Conservation (phyloP, 1,139 yeast genomes). For the Suhomyces yuchorum region DNA sequence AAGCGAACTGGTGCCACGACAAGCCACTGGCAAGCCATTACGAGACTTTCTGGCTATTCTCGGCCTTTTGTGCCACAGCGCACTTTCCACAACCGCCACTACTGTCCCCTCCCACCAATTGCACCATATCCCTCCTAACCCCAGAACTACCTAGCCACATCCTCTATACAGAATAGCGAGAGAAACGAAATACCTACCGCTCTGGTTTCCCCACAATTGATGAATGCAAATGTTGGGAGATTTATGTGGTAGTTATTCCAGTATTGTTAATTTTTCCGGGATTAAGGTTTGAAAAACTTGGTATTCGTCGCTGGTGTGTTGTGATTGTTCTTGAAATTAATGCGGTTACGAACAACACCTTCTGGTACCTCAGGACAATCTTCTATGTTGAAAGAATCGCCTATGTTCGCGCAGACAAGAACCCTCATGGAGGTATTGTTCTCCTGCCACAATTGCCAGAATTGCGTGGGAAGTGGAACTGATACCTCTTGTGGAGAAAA, state of each 20-base stretch:
- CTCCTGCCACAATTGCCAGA: neutral
- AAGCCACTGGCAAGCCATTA: too few species aligned
- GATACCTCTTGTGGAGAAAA: neutral
- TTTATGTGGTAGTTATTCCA: neutral
- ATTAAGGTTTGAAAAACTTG: neutral
- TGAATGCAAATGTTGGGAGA: neutral
- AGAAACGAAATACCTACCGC: neutral
- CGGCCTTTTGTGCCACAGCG: too few species aligned
- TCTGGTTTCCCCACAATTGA: neutral
- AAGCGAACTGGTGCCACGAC: too few species aligned
- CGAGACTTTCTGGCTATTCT: too few species aligned
- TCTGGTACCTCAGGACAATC: neutral
- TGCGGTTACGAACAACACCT: neutral
- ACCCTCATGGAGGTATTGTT: neutral
- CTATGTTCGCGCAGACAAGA: neutral
- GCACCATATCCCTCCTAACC: neutral
- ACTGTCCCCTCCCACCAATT: too few species aligned
- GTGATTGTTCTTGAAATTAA: neutral
- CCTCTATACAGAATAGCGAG: neutral
- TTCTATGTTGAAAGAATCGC: neutral
- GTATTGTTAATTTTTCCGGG: neutral
- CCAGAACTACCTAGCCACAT: neutral
- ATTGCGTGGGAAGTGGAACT: neutral
- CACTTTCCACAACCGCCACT: too few species aligned
- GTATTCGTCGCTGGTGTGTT: neutral